phyloP scores from a whole-genome alignment of 2,329 filamentous ascomycete genomes.

The Leptographium galeiforme region DNA sequence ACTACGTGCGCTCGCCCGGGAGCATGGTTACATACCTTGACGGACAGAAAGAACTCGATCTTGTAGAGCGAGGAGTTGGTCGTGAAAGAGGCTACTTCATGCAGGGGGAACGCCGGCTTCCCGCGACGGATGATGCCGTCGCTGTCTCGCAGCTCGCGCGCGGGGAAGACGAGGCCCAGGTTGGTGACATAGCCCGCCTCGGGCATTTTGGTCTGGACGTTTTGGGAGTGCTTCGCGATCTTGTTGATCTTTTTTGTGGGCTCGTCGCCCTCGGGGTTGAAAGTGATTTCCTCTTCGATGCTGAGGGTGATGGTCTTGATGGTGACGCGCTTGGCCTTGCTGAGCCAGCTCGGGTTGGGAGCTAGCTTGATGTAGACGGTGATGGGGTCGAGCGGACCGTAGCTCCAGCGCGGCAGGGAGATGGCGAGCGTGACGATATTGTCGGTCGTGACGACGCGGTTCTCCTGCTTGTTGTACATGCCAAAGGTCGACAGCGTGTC shows the following conservation, averaged over 20 bases:
- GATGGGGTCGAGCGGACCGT: slow-evolving; percentile 87
- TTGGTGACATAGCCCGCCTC: slow-evolving; percentile 90
- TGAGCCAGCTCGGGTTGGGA: slow-evolving; percentile 83
- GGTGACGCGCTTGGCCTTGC: slow-evolving; percentile 79
- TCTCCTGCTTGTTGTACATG: slow-evolving; percentile 97
- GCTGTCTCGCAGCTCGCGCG: slow-evolving; percentile 72
- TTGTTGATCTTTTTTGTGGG: slow-evolving; percentile 81
- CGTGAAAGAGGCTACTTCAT: slow-evolving; percentile 81
- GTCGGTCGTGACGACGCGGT: slow-evolving; percentile 72
- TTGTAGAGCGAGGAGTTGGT: slow-evolving; percentile 92
- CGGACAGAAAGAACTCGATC: slow-evolving; percentile 90
- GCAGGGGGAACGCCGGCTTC: slow-evolving; percentile 78
- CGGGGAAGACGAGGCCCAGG: slow-evolving; percentile 78
- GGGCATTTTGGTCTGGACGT: slow-evolving; percentile 71
- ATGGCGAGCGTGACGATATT: slow-evolving; percentile 86
- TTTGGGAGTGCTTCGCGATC: slow-evolving; percentile 70
- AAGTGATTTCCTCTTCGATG: slow-evolving; percentile 98
- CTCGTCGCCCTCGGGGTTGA: slow-evolving; percentile 93
- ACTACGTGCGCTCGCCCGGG: background rate
- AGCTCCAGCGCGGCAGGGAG: slow-evolving; percentile 88
- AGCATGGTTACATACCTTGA: slow-evolving; percentile 53
- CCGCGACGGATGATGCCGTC: slow-evolving; percentile 80
- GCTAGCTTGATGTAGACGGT: slow-evolving; percentile 91
- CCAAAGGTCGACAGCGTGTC: slow-evolving; percentile 96
- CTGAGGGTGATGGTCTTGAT: slow-evolving; percentile 88